Percentiles rank a stretch among this genome's conserved stretches.
Evolutionary conservation across 2,329 filamentous ascomycete genomes (phyloP).

Genomic region (Talaromyces rugulosus): DNA sequence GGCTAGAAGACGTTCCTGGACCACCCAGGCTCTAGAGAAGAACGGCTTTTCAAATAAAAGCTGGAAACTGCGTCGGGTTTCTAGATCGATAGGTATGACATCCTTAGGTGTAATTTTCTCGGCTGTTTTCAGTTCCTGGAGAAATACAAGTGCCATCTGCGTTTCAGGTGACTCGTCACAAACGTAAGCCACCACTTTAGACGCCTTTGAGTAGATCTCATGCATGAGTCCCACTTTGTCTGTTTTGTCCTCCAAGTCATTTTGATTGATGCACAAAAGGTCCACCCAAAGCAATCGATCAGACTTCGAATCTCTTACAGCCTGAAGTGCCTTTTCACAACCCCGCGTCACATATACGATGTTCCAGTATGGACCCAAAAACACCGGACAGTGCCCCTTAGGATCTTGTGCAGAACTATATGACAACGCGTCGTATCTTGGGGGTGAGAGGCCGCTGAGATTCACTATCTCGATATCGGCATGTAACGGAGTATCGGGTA

Average conservation of each 20-base stretch:
- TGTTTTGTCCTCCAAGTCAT: background rate
- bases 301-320: background rate
- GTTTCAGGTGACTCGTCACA: background rate
- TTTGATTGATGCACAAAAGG: slow-evolving; percentile 4
- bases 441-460: background rate
- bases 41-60: background rate
- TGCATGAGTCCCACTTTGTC: background rate
- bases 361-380: background rate
- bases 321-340: background rate
- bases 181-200: background rate
- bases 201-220: background rate
- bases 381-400: background rate
- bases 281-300: slow-evolving; percentile 2
- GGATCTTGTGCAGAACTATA: background rate
- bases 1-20: background rate
- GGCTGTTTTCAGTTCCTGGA: background rate
- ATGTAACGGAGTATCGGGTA: background rate
- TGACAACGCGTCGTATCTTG: background rate
- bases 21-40: background rate
- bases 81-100: background rate
- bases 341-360: background rate
- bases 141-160: background rate
- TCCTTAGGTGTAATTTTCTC: background rate
- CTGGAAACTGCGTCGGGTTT: background rate
- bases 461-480: background rate